phyloP scores from a whole-genome alignment of 495 filamentous ascomycete genomes.

The Saxophila tyrrhenica region DNA sequence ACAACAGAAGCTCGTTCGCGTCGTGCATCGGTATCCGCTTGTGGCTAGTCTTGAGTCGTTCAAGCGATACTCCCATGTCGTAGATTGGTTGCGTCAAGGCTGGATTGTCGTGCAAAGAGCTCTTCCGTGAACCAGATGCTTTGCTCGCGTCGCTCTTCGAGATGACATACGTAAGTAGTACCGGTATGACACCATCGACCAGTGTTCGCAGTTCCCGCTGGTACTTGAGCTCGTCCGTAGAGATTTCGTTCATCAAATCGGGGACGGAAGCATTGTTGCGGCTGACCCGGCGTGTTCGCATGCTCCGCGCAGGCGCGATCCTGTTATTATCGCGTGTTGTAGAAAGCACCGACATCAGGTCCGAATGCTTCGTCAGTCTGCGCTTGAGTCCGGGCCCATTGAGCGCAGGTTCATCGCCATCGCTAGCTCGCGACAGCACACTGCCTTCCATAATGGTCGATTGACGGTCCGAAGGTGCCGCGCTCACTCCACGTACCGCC shows the following conservation, averaged over 20 bases:
- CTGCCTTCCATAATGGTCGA: conserved; percentile 12
- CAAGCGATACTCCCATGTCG: conserved; percentile 84
- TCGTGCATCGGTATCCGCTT: conserved; percentile 63
- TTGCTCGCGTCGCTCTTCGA: conserved; percentile 58
- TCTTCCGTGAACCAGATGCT: conserved; percentile 52
- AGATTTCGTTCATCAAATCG: conserved; percentile 71
- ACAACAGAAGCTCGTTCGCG: conserved; percentile 55
- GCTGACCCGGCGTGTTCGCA: conserved; percentile 58
- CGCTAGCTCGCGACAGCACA: conserved; percentile 15
- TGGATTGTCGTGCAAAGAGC: conserved; percentile 41
- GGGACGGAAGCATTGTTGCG: conserved; percentile 53
- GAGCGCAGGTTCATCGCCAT: conserved; percentile 14
- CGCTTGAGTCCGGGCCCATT: conserved; percentile 47
- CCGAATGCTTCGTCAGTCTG: conserved; percentile 79
- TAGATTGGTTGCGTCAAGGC: conserved; percentile 80
- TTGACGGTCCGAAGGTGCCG: background rate
- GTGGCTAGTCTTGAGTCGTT: conserved; percentile 71
- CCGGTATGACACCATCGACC: conserved; percentile 92
- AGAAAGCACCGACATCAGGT: conserved; percentile 86
- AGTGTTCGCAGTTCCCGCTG: conserved; percentile 85
- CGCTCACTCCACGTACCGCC: conserved; percentile 5
- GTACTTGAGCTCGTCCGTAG: conserved; percentile 78
- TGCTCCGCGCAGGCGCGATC: conserved; percentile 44
- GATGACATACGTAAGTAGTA: conserved; percentile 74
- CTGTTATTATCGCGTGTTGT: conserved; percentile 40